Evolutionary conservation across 129 eudicot species (phyloP).

Genomic region (Artemisia tridentata): DNA sequence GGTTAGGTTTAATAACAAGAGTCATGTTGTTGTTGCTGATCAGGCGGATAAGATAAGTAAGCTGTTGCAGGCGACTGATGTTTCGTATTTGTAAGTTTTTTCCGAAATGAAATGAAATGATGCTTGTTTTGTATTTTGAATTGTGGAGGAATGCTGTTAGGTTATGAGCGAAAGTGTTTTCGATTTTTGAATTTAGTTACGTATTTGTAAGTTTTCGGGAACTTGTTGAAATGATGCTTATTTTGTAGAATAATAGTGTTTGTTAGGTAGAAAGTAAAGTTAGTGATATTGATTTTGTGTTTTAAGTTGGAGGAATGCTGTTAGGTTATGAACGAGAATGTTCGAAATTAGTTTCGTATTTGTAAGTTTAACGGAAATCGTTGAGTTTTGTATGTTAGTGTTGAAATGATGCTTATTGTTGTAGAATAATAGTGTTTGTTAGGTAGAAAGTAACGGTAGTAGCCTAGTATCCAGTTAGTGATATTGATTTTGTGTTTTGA

Average conservation of each 20-base stretch:
- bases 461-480: conserved; percentile 10
- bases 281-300: conserved; percentile 12
- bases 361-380: too few relatives aligned
- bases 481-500: conserved; percentile 7
- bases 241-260: conserved; percentile 1
- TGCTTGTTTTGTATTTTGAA: background rate
- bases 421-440: conserved; percentile 12
- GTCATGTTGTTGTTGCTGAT: conserved; percentile 44
- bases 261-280: conserved; percentile 14
- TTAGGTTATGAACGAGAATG: background rate
- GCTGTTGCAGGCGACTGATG: conserved; percentile 67
- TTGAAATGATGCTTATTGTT: conserved; percentile 9
- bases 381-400: background rate
- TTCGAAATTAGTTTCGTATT: background rate
- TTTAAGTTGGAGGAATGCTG: conserved; percentile 8
- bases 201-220: conserved; percentile 52
- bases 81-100: conserved; percentile 71
- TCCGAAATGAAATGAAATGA: conserved; percentile 12
- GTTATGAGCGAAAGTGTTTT: too few relatives aligned
- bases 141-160: too few relatives aligned
- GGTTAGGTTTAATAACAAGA: conserved; percentile 25
- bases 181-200: conserved; percentile 27
- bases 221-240: conserved; percentile 22
- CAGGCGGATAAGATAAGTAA: conserved; percentile 67
- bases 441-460: background rate